Base-by-base conservation (phyloP, 352 stramenopile genomes). In the Pythium rishiriense region DNA sequence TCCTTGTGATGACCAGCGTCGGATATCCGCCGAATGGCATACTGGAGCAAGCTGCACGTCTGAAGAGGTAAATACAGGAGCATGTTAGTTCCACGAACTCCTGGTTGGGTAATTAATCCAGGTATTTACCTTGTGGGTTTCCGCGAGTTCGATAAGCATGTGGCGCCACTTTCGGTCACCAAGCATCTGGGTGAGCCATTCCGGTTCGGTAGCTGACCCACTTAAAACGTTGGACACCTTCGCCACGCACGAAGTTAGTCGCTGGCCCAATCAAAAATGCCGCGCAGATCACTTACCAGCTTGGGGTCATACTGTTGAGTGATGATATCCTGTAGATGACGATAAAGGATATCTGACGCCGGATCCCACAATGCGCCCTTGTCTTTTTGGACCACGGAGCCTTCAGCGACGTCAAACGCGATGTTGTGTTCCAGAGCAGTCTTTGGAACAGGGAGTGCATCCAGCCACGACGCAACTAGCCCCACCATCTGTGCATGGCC, bases 401-500 rank as follows among this genome's bases (percentile, higher is more conserved):
- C 81, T 76, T 91, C 82, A 24, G 78, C 76, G 0, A 89, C 78
- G 56, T 93, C 82, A 56, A 90, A 91, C 22, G 71, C 81, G 56
- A 90, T 81, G 59, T 93, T 91, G 59, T 87, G 85, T 64, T 91
- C 84, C 14, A 87, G 66, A 7, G 79, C 69, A 0, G 76, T 83
- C 48, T 82, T 85, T 0, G 79, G 85, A 1, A 87, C 73, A 0
- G 82, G 81, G 10, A 91, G 53, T 22, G 72, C 73, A 41, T 96
- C 85, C 42, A 96, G 67, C 87, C 87, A 96, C 22, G 82, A 90
- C 6, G 82, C 84, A n/a, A 94, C 77, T 4, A 96, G 75, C 0
- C 81, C 79, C n/a, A 93, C 86, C 85, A 96, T 94, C 62, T 96
- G 84, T 9, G 87, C 84, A 62, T 96, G 85, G 6, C 87, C 87